Conservation (phyloP, 1,284 basidiomycete species). For the Puccinia coronata region DNA sequence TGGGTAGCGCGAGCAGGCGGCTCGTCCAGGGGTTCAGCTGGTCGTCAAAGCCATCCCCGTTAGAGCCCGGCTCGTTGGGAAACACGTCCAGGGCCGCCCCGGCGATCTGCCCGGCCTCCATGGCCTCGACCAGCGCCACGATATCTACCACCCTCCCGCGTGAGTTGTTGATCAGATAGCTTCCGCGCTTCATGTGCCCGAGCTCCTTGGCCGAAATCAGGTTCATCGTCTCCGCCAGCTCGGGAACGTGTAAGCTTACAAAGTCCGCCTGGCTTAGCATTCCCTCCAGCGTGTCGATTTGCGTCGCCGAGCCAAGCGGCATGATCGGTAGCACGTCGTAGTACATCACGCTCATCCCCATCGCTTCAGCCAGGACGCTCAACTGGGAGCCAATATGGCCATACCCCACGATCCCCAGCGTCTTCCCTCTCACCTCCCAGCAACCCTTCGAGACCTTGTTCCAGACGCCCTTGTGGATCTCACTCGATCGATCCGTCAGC, state of each 20-base stretch:
- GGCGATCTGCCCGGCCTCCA: slow-evolving; percentile 82
- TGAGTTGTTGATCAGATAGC: slow-evolving; percentile 97
- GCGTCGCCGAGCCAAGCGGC: slow-evolving; percentile 91
- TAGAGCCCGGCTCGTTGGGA: slow-evolving; percentile 86
- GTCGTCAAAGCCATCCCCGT: slow-evolving; percentile 81
- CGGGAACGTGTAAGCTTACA: slow-evolving; percentile 93
- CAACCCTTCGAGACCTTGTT: slow-evolving; percentile 99
- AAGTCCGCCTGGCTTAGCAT: slow-evolving; percentile 85
- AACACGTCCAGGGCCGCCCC: slow-evolving; percentile 95
- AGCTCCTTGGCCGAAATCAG: slow-evolving; percentile 83
- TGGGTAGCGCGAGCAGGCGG: slow-evolving; percentile 72
- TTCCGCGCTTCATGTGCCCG: slow-evolving; percentile 86
- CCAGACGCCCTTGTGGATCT: slow-evolving; percentile 89
- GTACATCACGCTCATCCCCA: slow-evolving; percentile 95
- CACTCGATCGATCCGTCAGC: slow-evolving; percentile 81
- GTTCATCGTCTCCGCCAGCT: slow-evolving; percentile 90
- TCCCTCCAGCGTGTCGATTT: slow-evolving; percentile 77
- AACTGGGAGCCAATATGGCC: slow-evolving; percentile 98
- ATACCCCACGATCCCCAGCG: slow-evolving; percentile 95
- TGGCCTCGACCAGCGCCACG: slow-evolving; percentile 77
- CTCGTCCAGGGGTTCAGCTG: slow-evolving; percentile 78
- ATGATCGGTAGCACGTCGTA: slow-evolving; percentile 95
- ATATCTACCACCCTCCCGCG: slow-evolving; percentile 95
- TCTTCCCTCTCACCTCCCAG: slow-evolving; percentile 98
- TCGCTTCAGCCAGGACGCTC: slow-evolving; percentile 92